Conservation (phyloP, 495 filamentous ascomycete genomes). For the Tuber microsphaerosporum region DNA sequence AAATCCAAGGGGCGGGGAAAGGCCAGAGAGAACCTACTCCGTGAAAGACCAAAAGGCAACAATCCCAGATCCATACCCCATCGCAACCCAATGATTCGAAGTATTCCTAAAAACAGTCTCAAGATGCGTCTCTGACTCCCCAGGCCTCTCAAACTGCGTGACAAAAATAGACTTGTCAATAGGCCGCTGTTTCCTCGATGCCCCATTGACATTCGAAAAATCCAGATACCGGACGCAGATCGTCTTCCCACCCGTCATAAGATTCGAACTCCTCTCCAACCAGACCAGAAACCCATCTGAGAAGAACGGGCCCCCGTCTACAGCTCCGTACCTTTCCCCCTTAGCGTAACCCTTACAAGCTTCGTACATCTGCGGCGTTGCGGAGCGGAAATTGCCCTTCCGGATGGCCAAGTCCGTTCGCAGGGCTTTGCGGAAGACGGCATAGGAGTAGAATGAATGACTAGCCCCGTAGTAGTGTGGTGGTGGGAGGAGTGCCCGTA, state of each 20-base stretch:
- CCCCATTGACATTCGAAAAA: conserved; percentile 12
- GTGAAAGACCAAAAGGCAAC: conserved; percentile 22
- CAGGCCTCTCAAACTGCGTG: conserved; percentile 20
- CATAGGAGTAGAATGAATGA: conserved; percentile 24
- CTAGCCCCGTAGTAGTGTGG: conserved; percentile 15
- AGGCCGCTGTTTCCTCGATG: conserved; percentile 2
- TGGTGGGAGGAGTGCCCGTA: conserved; percentile 15
- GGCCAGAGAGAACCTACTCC: conserved; percentile 14
- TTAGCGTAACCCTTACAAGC: background rate
- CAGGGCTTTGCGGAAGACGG: conserved; percentile 23
- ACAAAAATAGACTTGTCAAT: conserved; percentile 15
- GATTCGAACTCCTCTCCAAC: conserved; percentile 13
- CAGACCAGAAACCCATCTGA: conserved; percentile 30
- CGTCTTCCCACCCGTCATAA: background rate
- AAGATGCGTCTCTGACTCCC: conserved; percentile 20
- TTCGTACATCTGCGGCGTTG: conserved; percentile 14
- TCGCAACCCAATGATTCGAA: conserved; percentile 18
- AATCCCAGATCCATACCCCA: conserved; percentile 24
- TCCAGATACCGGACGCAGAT: conserved; percentile 19
- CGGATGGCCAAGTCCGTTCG: conserved; percentile 22
- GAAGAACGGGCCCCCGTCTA: conserved; percentile 26
- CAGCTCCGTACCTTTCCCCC: conserved; percentile 3
- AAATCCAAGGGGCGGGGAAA: background rate
- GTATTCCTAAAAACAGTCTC: conserved; percentile 17
- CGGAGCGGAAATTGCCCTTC: conserved; percentile 15